Evolutionary conservation across 2,329 filamentous ascomycete genomes (phyloP), one percentile per base, ranked within the genome.

Genomic region (Beauveria varroae): DNA sequence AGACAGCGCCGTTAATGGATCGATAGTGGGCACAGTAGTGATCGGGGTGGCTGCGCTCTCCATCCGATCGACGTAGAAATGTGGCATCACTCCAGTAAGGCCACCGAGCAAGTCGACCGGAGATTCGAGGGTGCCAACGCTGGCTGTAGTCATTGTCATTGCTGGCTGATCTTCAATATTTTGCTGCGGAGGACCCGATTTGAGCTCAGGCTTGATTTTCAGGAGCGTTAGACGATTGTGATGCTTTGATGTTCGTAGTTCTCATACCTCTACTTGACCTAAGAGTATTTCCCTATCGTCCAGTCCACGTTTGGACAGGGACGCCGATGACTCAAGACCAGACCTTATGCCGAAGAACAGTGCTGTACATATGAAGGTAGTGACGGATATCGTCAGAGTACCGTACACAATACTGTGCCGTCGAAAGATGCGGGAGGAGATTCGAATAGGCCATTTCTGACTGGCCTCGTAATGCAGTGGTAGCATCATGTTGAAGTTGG

Each of bases 351-450:
- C 34, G 1, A 61, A 28, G n/a, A 51, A 24, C 12, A 51, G 10
- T 41, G 40, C n/a, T 18, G 28, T 41, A 18, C 54, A 47, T 10
- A 51, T 14, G 37, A 50, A 10, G 24, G 16, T 44, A 50, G 54
- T 20, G 9, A 49, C 16, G 7, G 55, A 9, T 7, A 46, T 22
- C 1, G 57, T 10, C 7, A 62, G 8, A 18, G 37, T 44, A 7
- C 61, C 61, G 28, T 65, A 34, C 18, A 65, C 43, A 9, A 63
- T 34, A n/a, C 43, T 28, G 22, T 51, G 20, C 63, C 2, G 20
- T 18, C n/a, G n/a, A 65, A 46, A 5, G 58, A 44, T 26, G 63
- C 43, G 26, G 65, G 61, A 10, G 10, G 12, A 62, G 22, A 58
- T 26, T 40, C 24, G 60, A 34, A 37, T 26, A 30, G 41, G 44